Evolutionary conservation across 768 basidiomycete species (phyloP), one percentile per base, ranked within the genome.

Genomic region (Mrakia frigida): DNA sequence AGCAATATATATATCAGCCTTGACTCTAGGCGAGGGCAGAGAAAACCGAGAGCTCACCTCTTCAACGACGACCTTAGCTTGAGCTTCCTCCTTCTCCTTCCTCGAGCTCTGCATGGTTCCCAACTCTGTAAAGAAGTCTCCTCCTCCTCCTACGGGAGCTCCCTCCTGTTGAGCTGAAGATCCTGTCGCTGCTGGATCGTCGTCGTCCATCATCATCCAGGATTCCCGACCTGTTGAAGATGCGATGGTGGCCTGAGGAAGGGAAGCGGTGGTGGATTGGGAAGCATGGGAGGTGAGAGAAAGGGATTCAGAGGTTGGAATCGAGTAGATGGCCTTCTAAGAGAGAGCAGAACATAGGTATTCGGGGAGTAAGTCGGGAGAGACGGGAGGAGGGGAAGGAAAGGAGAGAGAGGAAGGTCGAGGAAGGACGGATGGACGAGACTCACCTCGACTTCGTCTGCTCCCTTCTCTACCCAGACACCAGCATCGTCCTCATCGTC

Each of bases 41-140:
- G 25, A 41, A 6, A 41, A 37, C 59, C 35, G 28, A 74, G 50
- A 6, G 80, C 85, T 53, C 80, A 91, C 91, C 86, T 92, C 90
- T 81, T 92, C 90, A 3, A 89, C 89, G 83, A 92, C 87, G 3
- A 88, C 88, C 78, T 85, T 86, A 39, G 89, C 88, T 16, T 86
- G 85, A 56, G 83, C 85, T 11, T 80, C 79, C 77, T 81, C 82
- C 77, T 81, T 81, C 68, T 88, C 86, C 73, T 89, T 88, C 81
- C 89, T 90, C 83, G 88, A 89, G 39, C 82, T 82, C 81, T 92
- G 93, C 7, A 61, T 63, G 28, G 88, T 91, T 5, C 96, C 96
- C 61, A 99, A 85, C 78, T 85, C 88, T 0, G 92, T 90, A 86
- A 98, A 98, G 84, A 97, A 95, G 83, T 98, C 96, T 35, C 91